These are phyloP conservation scores for Termitomyces sp. DNA, from an alignment of 768 basidiomycete species.

Conservation along the genomic window DNA sequence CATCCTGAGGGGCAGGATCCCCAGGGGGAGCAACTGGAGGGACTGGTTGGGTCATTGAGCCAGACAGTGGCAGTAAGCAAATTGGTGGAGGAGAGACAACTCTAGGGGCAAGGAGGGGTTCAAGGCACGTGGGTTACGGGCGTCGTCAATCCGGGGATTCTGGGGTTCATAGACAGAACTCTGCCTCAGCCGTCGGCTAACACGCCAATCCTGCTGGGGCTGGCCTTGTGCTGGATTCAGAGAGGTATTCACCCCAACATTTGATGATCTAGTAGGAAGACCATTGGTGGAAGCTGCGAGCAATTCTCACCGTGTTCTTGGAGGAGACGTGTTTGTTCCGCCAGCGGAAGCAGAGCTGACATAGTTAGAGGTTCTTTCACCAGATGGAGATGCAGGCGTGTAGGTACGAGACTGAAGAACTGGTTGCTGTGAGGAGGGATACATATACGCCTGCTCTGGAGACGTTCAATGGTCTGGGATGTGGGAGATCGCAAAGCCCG, in stretches of 20 bases:
- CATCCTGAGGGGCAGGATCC: too few species aligned
- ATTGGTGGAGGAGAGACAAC: too few species aligned
- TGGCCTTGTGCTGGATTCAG: background rate
- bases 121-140: background rate
- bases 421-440: conserved; percentile 1
- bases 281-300: background rate
- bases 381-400: background rate
- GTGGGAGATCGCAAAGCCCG: background rate
- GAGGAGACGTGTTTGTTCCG: too few species aligned
- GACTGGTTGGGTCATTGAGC: too few species aligned
- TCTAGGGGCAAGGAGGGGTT: too few species aligned
- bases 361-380: background rate
- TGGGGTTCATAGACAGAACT: conserved; percentile 1
- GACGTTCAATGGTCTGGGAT: background rate
- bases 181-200: background rate
- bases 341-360: conserved; percentile 3
- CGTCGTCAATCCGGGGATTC: background rate
- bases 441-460: conserved; percentile 6
- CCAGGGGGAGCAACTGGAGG: too few species aligned
- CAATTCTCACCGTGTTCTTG: conserved; percentile 8
- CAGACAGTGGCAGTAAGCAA: too few species aligned
- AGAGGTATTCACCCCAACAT: background rate
- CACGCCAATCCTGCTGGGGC: background rate
- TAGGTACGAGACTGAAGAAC: background rate
- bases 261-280: background rate